These are phyloP conservation scores for Spathaspora hagerdaliae DNA, from an alignment of 805 yeast species.

Conservation along the genomic window DNA sequence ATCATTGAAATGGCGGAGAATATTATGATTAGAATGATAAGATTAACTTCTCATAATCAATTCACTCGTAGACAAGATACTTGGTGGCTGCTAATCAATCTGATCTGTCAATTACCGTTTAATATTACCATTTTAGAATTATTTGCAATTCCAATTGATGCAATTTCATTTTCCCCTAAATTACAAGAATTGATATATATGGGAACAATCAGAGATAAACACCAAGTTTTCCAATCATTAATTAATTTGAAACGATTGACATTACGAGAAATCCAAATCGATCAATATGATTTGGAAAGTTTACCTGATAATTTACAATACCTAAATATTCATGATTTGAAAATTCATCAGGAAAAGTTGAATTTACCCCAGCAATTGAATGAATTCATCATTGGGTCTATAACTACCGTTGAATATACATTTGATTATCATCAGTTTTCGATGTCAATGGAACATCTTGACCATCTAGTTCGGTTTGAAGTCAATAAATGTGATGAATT, in stretches of 20 bases:
- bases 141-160: neutral
- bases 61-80: neutral
- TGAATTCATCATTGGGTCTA: neutral
- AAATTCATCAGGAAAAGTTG: neutral
- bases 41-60: neutral
- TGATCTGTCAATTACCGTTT: neutral
- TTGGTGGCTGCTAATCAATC: neutral
- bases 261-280: neutral
- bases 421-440: neutral
- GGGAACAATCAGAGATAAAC: neutral
- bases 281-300: neutral
- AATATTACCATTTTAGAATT: conserved; percentile 1
- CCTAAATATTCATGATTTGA: conserved; percentile 1
- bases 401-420: neutral
- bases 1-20: neutral
- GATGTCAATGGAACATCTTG: neutral
- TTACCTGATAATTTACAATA: neutral
- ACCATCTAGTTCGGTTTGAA: neutral
- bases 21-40: neutral
- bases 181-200: neutral
- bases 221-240: neutral
- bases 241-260: neutral
- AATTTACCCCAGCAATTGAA: neutral
- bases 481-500: neutral
- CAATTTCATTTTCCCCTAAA: neutral